A percentile compares a stretch with the other conserved stretches of the same genome.
phyloP scores from a whole-genome alignment of 2,329 filamentous ascomycete genomes.

The Ophiocordyceps robertsii region DNA sequence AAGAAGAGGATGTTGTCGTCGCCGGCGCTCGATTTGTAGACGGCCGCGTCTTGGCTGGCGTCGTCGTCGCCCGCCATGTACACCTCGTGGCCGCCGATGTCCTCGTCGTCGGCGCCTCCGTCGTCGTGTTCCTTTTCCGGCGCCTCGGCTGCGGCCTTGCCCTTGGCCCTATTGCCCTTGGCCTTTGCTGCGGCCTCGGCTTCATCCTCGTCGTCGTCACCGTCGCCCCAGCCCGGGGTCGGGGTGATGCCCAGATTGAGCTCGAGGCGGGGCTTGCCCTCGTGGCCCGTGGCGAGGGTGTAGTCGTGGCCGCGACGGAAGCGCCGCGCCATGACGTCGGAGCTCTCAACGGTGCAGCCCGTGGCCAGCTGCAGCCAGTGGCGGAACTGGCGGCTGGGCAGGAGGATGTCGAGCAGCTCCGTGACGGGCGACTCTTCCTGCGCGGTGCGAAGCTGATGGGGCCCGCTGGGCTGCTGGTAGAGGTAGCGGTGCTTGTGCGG shows the following conservation, averaged over 20 bases:
- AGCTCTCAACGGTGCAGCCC: conserved; percentile 56
- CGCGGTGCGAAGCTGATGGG: conserved; percentile 19
- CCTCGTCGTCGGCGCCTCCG: conserved; percentile 23
- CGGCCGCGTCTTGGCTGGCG: conserved; percentile 60
- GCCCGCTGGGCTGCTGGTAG: conserved; percentile 50
- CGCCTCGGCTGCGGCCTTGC: conserved; percentile 8
- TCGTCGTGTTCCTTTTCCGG: conserved; percentile 7
- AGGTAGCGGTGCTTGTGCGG: conserved; percentile 93
- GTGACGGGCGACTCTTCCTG: conserved; percentile 46
- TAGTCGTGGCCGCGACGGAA: conserved; percentile 86
- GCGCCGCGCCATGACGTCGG: conserved; percentile 68
- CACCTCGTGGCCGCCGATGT: conserved; percentile 69
- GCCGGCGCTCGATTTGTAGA: conserved; percentile 70
- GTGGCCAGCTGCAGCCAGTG: conserved; percentile 84
- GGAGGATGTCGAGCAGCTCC: conserved; percentile 66
- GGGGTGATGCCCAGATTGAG: conserved; percentile 81
- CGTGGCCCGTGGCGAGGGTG: conserved; percentile 79
- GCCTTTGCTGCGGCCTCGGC: conserved; percentile 16
- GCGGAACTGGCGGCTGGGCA: conserved; percentile 75
- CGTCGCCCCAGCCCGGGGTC: conserved; percentile 69
- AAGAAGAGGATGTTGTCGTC: conserved; percentile 58
- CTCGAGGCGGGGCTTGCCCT: conserved; percentile 66
- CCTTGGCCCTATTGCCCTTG: conserved; percentile 16
- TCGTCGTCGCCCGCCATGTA: conserved; percentile 81
- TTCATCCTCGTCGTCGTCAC: conserved; percentile 31